These are phyloP conservation scores for Cokeromyces recurvatus DNA, from an alignment of 371 early-diverging fungal genomes.

Conservation along the genomic window DNA sequence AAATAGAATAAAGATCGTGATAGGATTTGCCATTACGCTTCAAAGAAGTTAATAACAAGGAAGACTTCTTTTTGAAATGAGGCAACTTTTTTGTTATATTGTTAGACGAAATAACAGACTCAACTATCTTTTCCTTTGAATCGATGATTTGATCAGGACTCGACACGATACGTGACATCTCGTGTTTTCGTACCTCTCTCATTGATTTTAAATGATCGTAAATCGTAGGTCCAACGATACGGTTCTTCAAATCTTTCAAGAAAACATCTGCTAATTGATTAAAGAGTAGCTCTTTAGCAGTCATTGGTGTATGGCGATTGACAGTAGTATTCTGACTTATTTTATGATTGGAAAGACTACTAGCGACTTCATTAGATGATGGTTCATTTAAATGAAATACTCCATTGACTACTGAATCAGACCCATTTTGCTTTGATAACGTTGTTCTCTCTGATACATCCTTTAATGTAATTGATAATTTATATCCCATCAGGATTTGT, in stretches of 20 bases:
- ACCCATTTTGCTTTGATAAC: neutral
- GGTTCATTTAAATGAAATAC: neutral
- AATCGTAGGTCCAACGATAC: conserved; percentile 52
- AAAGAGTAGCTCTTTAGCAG: conserved; percentile 41
- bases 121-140: conserved; percentile 12
- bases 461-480: conserved; percentile 34
- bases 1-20: too few species aligned
- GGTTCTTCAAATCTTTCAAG: conserved; percentile 54
- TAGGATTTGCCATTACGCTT: too few species aligned
- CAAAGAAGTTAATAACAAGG: too few species aligned
- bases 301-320: neutral
- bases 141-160: too few species aligned
- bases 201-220: conserved; percentile 49
- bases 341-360: neutral
- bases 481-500: conserved; percentile 43
- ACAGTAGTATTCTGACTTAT: too few species aligned
- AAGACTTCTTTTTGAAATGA: conserved; percentile 31
- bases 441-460: conserved; percentile 4
- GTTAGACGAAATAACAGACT: conserved; percentile 11
- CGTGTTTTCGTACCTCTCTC: too few species aligned
- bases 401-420: neutral
- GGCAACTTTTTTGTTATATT: conserved; percentile 28
- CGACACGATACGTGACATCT: too few species aligned
- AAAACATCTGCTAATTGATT: conserved; percentile 54
- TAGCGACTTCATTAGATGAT: neutral